phyloP scores from a whole-genome alignment of 495 filamentous ascomycete genomes.

The Neurospora tetraspora region DNA sequence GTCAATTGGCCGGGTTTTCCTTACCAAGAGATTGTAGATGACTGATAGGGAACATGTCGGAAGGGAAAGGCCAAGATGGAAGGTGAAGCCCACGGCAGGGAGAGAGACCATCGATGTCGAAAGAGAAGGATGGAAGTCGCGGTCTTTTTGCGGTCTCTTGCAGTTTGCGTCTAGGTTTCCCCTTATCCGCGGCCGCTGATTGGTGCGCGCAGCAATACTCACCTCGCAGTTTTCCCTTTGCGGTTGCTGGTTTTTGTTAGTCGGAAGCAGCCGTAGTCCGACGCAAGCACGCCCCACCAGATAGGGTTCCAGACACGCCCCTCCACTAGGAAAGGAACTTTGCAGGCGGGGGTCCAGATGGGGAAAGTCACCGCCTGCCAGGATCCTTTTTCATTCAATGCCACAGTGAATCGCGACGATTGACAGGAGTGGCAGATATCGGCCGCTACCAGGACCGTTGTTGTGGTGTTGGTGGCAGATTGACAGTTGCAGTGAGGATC shows the following conservation, averaged over 20 bases:
- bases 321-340: not conserved
- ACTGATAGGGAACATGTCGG: not conserved
- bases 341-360: not conserved
- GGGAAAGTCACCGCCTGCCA: not conserved
- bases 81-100: not conserved
- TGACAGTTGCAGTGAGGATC: not conserved
- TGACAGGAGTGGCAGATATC: constrained; percentile 6
- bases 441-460: constrained; percentile 15
- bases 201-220: constrained; percentile 1
- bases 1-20: not conserved
- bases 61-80: not conserved
- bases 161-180: not conserved
- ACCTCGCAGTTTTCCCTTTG: not conserved
- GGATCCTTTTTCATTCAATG: not conserved
- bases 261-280: constrained; percentile 8
- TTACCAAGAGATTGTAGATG: not conserved
- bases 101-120: not conserved
- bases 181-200: constrained; percentile 5
- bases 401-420: not conserved
- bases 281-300: constrained; percentile 3
- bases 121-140: not conserved
- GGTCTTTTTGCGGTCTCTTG: not conserved
- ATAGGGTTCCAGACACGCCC: constrained; percentile 1
- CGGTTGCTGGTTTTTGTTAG: not conserved
- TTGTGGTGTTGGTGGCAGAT: not conserved